Evolutionary conservation across 441 rosid genomes (phyloP).

Genomic region (Sinapis alba): DNA sequence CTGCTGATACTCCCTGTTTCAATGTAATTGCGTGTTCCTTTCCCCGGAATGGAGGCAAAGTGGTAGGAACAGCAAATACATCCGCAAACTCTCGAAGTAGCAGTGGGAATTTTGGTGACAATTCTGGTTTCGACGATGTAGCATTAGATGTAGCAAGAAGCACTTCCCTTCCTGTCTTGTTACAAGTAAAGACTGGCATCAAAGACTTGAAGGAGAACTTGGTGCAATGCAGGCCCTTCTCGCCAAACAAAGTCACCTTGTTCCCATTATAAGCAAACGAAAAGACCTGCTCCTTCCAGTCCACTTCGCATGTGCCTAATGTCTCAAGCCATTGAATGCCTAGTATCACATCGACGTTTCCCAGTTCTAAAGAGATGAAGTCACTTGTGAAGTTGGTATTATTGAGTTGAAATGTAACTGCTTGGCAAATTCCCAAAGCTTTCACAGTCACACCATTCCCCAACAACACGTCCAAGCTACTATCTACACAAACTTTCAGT

Average conservation of each 20-base stretch:
- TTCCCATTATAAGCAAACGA: background rate
- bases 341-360: background rate
- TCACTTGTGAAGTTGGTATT: background rate
- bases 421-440: background rate
- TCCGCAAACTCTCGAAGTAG: too few relatives aligned
- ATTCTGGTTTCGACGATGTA: background rate
- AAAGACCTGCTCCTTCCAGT: background rate
- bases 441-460: background rate
- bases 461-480: background rate
- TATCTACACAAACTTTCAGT: background rate
- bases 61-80: background rate
- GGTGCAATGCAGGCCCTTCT: background rate
- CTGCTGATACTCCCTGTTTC: accelerated
- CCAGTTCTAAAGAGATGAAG: background rate
- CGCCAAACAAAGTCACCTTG: background rate
- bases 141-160: background rate
- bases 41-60: background rate
- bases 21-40: background rate
- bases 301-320: background rate
- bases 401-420: background rate
- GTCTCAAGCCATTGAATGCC: background rate
- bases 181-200: background rate
- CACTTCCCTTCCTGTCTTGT: background rate
- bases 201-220: background rate
- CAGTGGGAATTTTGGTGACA: too few relatives aligned